Conservation (phyloP, 768 basidiomycete genomes). For the Mrakia hoshinonis region DNA sequence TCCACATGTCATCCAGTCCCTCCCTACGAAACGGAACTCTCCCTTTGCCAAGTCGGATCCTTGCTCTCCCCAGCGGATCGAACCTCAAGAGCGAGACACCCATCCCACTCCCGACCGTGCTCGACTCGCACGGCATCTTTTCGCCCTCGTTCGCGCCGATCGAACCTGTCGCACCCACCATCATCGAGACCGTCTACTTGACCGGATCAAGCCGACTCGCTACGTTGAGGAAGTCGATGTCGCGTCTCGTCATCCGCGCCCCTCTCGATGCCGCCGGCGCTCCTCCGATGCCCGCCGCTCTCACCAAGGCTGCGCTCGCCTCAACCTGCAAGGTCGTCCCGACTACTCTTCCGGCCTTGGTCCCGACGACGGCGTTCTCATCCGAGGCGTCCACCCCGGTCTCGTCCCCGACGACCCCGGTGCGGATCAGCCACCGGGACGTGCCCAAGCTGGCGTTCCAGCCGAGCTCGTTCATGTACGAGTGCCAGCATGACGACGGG, state of each 20-base stretch:
- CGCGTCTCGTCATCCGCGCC: neutral
- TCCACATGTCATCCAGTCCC: neutral
- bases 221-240: neutral
- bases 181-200: neutral
- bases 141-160: neutral
- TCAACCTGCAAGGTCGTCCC: neutral
- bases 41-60: neutral
- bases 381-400: neutral
- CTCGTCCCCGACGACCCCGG: neutral
- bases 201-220: neutral
- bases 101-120: slow-evolving; percentile 14
- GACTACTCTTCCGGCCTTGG: neutral
- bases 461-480: slow-evolving; percentile 6
- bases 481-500: neutral
- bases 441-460: slow-evolving; percentile 22
- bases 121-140: slow-evolving; percentile 26
- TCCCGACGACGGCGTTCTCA: neutral
- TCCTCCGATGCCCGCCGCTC: neutral
- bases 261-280: neutral
- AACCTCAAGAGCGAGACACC: slow-evolving; percentile 16
- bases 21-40: neutral
- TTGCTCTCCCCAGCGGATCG: too few relatives aligned
- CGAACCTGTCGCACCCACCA: neutral
- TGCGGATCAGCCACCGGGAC: neutral
- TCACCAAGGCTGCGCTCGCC: neutral